phyloP scores from a whole-genome alignment of 2,329 filamentous ascomycete species.

The Penicillium sclerotiorum region DNA sequence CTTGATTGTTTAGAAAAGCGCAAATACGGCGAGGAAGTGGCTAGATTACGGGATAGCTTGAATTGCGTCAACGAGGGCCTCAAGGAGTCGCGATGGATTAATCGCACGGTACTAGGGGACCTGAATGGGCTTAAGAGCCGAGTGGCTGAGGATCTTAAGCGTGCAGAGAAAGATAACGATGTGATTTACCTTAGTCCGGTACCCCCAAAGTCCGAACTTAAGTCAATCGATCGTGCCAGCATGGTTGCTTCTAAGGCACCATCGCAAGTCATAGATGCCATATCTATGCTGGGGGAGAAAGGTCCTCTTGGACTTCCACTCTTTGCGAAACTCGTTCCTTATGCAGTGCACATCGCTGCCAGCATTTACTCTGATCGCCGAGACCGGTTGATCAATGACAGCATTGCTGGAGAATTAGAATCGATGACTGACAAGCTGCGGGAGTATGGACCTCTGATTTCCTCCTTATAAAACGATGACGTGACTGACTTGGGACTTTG shows the following conservation, averaged over 20 bases:
- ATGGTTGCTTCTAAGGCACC: constrained; percentile 84
- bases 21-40: constrained; percentile 94
- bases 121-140: constrained; percentile 79
- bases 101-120: constrained; percentile 78
- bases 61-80: constrained; percentile 82
- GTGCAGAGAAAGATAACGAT: constrained; percentile 95
- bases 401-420: constrained; percentile 83
- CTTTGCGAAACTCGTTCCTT: constrained; percentile 90
- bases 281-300: constrained; percentile 76
- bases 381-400: constrained; percentile 86
- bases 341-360: constrained; percentile 90
- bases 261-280: constrained; percentile 77
- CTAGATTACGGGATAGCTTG: constrained; percentile 78
- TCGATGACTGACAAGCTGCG: constrained; percentile 77
- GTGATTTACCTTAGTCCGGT: constrained; percentile 87
- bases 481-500: constrained; percentile 13
- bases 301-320: constrained; percentile 80
- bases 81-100: constrained; percentile 80
- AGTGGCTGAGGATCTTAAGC: constrained; percentile 83
- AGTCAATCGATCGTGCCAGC: constrained; percentile 78
- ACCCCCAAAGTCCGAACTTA: constrained; percentile 84
- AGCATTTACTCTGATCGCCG: constrained; percentile 93
- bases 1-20: constrained; percentile 90
- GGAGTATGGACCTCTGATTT: constrained; percentile 49
- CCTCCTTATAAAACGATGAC: background rate